Conservation (phyloP, 352 stramenopile species). For the Aphanomyces cochlioides region DNA sequence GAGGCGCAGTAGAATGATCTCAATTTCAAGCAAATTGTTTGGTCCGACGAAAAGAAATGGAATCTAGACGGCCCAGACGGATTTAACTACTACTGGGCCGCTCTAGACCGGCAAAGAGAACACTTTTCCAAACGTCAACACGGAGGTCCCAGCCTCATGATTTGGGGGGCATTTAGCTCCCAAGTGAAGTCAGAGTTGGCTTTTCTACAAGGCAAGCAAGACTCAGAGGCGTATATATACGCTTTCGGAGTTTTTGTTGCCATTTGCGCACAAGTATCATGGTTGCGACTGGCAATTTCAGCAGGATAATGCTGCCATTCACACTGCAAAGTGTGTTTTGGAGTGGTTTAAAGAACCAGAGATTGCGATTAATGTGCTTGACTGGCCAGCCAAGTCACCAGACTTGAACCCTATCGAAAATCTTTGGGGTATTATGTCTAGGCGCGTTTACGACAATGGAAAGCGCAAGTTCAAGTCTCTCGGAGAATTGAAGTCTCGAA, state of each 20-base stretch:
- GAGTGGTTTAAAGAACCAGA: background rate
- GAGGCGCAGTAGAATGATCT: background rate
- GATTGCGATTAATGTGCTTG: background rate
- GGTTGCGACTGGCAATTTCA: conserved; percentile 30
- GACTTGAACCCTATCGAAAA: conserved; percentile 8
- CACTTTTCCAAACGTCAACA: background rate
- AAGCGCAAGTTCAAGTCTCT: background rate
- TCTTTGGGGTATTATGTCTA: background rate
- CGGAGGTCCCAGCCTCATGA: conserved; percentile 29
- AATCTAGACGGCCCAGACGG: conserved; percentile 42
- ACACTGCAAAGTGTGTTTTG: background rate
- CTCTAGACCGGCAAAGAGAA: conserved; percentile 20
- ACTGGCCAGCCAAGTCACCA: background rate
- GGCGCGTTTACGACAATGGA: background rate
- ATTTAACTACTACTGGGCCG: conserved; percentile 35
- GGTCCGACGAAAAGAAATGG: conserved; percentile 43
- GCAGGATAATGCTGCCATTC: conserved; percentile 33
- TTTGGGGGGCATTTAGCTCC: conserved; percentile 27
- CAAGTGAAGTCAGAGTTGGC: conserved; percentile 30
- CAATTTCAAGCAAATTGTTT: conserved; percentile 35
- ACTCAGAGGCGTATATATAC: conserved; percentile 29
- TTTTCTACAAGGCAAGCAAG: conserved; percentile 29
- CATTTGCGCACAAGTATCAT: background rate
- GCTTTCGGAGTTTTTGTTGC: conserved; percentile 28
- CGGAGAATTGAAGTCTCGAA: conserved; percentile 1